Conservation (phyloP, 306 rosid genomes). For the Alnus glutinosa region DNA sequence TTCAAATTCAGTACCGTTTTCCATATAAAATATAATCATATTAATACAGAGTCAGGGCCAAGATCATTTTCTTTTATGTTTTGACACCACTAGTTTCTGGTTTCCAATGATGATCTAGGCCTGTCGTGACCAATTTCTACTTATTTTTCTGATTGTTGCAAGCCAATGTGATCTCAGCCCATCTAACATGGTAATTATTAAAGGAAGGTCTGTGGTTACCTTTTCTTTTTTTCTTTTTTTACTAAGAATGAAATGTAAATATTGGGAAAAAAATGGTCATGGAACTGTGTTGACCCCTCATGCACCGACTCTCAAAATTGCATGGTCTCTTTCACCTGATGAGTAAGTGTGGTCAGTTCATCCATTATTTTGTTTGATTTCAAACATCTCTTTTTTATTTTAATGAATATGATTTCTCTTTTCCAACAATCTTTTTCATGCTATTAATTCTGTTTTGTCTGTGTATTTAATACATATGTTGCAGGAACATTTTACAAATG, state of each 20-base stretch:
- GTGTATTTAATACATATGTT: constrained; percentile 15
- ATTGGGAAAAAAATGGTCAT: constrained; percentile 5
- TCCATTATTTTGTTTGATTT: constrained; percentile 19
- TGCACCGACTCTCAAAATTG: background rate
- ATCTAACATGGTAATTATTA: background rate
- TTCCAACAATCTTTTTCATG: constrained; percentile 13
- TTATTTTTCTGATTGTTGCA: background rate
- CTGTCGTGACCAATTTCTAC: background rate
- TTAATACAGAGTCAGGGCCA: background rate
- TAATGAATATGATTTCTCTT: constrained; percentile 24
- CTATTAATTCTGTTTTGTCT: constrained; percentile 23
- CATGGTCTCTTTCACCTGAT: constrained; percentile 3
- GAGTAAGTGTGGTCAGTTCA: constrained; percentile 6
- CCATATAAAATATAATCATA: background rate
- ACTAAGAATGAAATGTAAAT: constrained; percentile 3
- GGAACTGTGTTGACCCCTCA: background rate
- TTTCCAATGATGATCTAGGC: no score
- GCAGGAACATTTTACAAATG: constrained; percentile 73
- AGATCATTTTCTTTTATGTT: background rate
- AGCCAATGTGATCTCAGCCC: background rate
- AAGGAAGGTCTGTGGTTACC: background rate
- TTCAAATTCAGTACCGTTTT: constrained; percentile 1
- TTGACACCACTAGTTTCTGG: background rate
- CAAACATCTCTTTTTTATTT: constrained; percentile 25
- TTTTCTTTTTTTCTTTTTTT: background rate